Evolutionary conservation across 345 rosid genomes (phyloP), one percentile per base, ranked within the genome.

Genomic region (Brassica cretica): DNA sequence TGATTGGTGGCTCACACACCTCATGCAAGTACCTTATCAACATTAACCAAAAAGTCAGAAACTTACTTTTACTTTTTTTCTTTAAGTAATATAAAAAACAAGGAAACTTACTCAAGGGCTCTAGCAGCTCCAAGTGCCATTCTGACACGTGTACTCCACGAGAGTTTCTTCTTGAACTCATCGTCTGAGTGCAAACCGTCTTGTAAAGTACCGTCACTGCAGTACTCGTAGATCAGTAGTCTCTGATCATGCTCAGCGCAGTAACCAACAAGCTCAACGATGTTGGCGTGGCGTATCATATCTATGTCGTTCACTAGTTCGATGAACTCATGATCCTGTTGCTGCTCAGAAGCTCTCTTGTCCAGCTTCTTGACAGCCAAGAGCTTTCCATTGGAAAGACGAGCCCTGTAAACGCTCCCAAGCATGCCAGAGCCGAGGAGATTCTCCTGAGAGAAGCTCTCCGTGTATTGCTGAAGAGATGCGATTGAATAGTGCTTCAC

Each of bases 71-170:
- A 46, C 53, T 11, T 44, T 11, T 46, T 46, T 46, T 46, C 12
- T 8, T 35, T 18, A 49, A 30, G 67, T 63, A 14, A 30, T 67
- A 32, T 5, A 27, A 8, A 49, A 74, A 56, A 68, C 56, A 81
- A 51, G 70, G 71, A 25, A 29, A 86, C 97, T 91, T 87, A 95
- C 99, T 90, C 95, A 35, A 96, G 86, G 72, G 97, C 96, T 84
- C 90, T 88, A 66, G 99, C 97, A 81, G 97, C 95, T 85, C 92
- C 96, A 76, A 96, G 95, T 44, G 97, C 92, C 88, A 93, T 89
- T 55, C 84, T 78, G n/a, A 96, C 51, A 18, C 98, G 96, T 53
- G 86, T 74, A 80, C 87, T 89, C 99, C 99, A 93, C 0, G 96
- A 84, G 44, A 96, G 86, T 15, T 83, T 81, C 80, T 69, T 84